Percentiles rank a stretch among this genome's conserved stretches.
Evolutionary conservation across 768 basidiomycete genomes (phyloP).

Genomic region (Albatrellus ellisii): DNA sequence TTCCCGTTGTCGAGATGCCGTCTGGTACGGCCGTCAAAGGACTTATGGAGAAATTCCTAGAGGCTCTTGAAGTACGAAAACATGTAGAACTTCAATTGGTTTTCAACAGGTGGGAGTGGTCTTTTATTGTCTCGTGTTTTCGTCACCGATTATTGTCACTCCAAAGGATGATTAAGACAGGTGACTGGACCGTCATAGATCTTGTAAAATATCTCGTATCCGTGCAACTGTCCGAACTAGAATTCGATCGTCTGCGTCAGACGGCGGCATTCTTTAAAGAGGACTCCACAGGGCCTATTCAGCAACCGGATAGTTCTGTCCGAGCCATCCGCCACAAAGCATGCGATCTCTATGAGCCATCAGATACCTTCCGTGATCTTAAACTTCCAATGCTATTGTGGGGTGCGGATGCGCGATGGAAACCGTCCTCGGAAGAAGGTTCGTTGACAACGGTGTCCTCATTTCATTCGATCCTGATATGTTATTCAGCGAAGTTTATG

Average conservation of each 20-base stretch:
- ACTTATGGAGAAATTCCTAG: conserved; percentile 54
- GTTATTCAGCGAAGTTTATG: conserved; percentile 57
- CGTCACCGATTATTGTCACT: background rate
- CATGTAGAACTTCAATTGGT: conserved; percentile 89
- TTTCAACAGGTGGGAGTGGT: conserved; percentile 56
- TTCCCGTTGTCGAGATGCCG: conserved; percentile 66
- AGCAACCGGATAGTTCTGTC: conserved; percentile 12
- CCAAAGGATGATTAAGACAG: conserved; percentile 73
- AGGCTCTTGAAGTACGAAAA: conserved; percentile 71
- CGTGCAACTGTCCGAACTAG: conserved; percentile 47
- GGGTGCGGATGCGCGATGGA: conserved; percentile 73
- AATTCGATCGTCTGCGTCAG: conserved; percentile 40
- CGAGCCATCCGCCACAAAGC: conserved; percentile 45
- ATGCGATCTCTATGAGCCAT: conserved; percentile 75
- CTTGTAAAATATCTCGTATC: conserved; percentile 81
- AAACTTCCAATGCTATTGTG: conserved; percentile 81
- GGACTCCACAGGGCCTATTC: conserved; percentile 14
- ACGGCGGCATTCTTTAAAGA: conserved; percentile 72
- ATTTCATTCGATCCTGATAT: background rate
- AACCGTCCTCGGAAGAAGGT: conserved; percentile 79
- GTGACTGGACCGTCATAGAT: conserved; percentile 80
- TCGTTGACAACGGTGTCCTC: conserved; percentile 6
- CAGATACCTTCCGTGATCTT: conserved; percentile 54
- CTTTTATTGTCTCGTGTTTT: background rate
- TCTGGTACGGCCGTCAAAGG: conserved; percentile 54